Base-by-base conservation (phyloP, 2,329 filamentous ascomycete genomes). In the Paramyrothecium roridum region DNA sequence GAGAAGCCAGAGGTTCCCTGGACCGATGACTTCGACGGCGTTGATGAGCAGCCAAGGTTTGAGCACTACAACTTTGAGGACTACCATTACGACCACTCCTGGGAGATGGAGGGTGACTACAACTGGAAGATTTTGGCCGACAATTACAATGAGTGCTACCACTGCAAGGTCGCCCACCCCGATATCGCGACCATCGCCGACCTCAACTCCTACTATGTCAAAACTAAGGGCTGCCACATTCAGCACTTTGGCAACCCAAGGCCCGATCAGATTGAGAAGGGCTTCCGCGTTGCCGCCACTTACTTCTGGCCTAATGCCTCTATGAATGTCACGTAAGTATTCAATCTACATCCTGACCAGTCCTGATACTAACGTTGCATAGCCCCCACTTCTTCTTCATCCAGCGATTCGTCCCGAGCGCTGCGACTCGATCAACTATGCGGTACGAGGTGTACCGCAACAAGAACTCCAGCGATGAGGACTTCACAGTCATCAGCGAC, bases 131-230 rank as follows among this genome's bases (percentile, higher is more conserved):
- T 80, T 22, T 67, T 84, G 33, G 78, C 79, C 16, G 84, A 87
- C 64, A 86, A 87, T 71, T 87, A 85, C 73, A 87, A 87, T 65
- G 83, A 84, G 65, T 87, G 83, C 65, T 87, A 87, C 61, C 83
- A 86, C 71, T 86, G 82, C 72, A 77, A 79, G 52, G 80, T 79
- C 1, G 79, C 82, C 2, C 83, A 86, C 60, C 82, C 84, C 2
- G 80, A 83, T 55, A 80, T 85, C 33, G 75, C 80, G 4, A 72
- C 74, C 46, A 74, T 86, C n/a, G 77, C 82, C 48, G 80, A 86
- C 56, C 75, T 86, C 43, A 76, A 78, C 56, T 78, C 78, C 3
- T 86, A 85, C 68, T 69, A 72, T 45, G 80, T 82, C 51, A 72
- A 80, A 58, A 76, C 77, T 43, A 75, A 76, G 58, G 73, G 70